A percentile compares a stretch with the other conserved stretches of the same genome.
Evolutionary conservation across 2,329 filamentous ascomycete genomes (phyloP).

Genomic region (Diaporthe helianthi): DNA sequence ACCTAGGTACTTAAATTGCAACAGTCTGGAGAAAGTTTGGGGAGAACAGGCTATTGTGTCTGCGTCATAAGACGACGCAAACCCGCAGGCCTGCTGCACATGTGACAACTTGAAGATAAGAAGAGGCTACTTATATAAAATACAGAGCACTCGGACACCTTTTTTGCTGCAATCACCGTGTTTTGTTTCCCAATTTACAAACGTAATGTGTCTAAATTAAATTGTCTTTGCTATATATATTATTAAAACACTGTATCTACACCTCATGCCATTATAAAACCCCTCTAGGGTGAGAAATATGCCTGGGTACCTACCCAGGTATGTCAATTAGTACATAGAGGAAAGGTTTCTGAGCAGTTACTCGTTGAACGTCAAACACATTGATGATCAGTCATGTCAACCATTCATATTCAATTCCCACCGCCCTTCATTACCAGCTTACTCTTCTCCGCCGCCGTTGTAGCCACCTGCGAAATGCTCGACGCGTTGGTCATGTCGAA

Average conservation of each 20-base stretch:
- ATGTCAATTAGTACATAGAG: not conserved
- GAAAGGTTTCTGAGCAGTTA: not conserved
- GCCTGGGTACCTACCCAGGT: too few relatives aligned
- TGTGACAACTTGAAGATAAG: not conserved
- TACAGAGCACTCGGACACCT: too few relatives aligned
- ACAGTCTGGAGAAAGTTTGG: too few relatives aligned
- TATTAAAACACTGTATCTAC: too few relatives aligned
- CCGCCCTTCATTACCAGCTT: slow-evolving; percentile 34
- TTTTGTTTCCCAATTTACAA: not conserved
- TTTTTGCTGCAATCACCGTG: not conserved
- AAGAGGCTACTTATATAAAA: too few relatives aligned
- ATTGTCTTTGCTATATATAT: not conserved
- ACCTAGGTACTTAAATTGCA: too few relatives aligned
- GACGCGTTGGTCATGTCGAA: slow-evolving; percentile 38
- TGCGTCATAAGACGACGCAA: not conserved
- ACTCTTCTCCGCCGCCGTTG: slow-evolving; percentile 38
- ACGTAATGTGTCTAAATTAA: too few relatives aligned
- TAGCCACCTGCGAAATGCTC: slow-evolving; percentile 38
- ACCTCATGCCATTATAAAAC: not conserved
- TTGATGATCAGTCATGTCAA: not conserved
- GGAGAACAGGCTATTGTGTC: not conserved
- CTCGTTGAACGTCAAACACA: not conserved
- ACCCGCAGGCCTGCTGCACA: slow-evolving; percentile 1
- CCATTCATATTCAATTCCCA: not conserved
- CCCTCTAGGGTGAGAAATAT: too few relatives aligned